Evolutionary conservation across 2,329 filamentous ascomycete species (phyloP), one percentile per base, ranked within the genome.

Genomic region (Truncatella angustata): DNA sequence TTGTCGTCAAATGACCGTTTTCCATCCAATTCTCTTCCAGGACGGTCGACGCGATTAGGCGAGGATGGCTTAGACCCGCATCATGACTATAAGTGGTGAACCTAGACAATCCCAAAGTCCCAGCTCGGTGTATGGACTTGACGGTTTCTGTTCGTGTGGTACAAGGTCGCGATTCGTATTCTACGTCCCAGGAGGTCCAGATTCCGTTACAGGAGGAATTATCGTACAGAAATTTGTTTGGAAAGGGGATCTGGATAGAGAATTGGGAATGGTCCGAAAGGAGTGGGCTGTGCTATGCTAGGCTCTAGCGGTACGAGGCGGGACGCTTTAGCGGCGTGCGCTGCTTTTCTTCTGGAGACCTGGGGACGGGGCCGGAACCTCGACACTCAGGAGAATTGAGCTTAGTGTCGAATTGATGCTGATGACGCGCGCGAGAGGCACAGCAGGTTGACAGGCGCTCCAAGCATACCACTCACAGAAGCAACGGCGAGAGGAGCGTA

Each of bases 1-100:
- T 64, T 62, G 28, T 52, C 43, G 53, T 26, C 21, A 23, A 44
- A 14, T 44, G 23, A n/a, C 28, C 23, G 21, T 5, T 21, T 18
- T 21, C 24, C 37, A 21, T 24, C 21, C 9, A 24, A 11, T n/a
- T 44, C 40, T 26, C 40, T 44, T 24, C 24, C 40, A 23, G 24
- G 40, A 44, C 20, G 40, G 21, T 28, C 20, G 40, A 44, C 23
- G 40, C 40, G 40, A 44, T 44, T 44, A 21, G 40, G 40, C 40
- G 40, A 44, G 40, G 40, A 24, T 44, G 40, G 40, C 23, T 24
- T 37, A 49, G 45, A 39, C 45, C 45, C 45, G 45, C 45, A 49
- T 49, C 45, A 39, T 49, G 45, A n/a, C 24, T 36, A 23, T 14
- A 44, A 18, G 16, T 11, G 21, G 37, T 21, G 16, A n/a, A 44